Base-by-base conservation (phyloP, 495 filamentous ascomycete species). In the Aspergillus heteromorphus region DNA sequence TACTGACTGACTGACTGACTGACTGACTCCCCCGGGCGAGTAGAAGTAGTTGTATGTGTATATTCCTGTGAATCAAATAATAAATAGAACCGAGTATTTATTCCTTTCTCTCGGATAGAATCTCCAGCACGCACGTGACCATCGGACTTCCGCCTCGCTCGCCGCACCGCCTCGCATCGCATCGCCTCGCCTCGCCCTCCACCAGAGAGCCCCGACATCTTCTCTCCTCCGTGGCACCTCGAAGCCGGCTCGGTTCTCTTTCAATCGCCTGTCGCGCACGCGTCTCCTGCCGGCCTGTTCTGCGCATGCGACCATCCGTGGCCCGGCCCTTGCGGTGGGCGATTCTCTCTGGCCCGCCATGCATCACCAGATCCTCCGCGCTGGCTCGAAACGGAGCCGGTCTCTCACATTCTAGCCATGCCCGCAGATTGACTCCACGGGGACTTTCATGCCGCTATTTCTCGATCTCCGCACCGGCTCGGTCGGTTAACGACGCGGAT, bases 271-370 rank as follows among this genome's bases (percentile, higher is more conserved):
- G 19, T 38, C 30, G 23, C 13, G 20, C 6, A 20, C 45, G 21
- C 11, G 43, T 13, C 30, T 34, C 9, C 7, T 34, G 2, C 9
- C 30, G 34, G 34, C 34, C 23, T 8, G 55, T 27, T 47, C 50
- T 63, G 63, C 68, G 70, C 54, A 75, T 75, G 72, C 69, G 67
- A 65, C 56, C 55, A 53, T 58, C 49, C 56, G 36, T 20, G 21
- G 45, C 50, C 48, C 61, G 54, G 47, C 25, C 52, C 20, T 51
- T 68, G 56, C 65, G 60, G 48, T 58, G 67, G 72, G 69, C 55
- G 20, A 50, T 36, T 42, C 56, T 63, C 51, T 56, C 60, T 58
- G 53, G 60, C 61, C 59, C 59, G 36, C 38, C 62, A 67, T 60
- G 59, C 50, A 64, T 40, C n/a, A 51, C 41, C n/a, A 51, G 45